These are phyloP conservation scores for Limnanthes douglasii DNA, from an alignment of 345 rosid species.

Conservation along the genomic window DNA sequence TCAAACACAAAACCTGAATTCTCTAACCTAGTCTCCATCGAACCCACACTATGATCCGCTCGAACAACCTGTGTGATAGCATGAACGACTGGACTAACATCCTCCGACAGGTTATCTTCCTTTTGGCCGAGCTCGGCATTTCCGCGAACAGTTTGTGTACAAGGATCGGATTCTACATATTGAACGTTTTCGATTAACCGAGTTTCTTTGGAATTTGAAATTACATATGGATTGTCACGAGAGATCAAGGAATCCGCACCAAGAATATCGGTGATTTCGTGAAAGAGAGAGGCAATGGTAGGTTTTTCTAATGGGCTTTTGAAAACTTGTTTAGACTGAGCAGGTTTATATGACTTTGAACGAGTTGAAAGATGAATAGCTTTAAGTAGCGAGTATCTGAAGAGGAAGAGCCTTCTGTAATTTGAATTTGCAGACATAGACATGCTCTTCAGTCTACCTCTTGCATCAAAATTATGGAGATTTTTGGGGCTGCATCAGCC, in stretches of 20 bases:
- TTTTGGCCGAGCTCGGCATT: conserved; percentile 17
- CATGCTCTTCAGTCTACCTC: no score
- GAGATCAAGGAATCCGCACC: conserved; percentile 23
- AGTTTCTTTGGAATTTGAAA: conserved; percentile 11
- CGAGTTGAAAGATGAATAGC: conserved; percentile 23
- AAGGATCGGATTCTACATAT: neutral
- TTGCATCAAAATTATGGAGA: no score
- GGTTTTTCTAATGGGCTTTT: conserved; percentile 21
- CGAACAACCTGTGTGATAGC: conserved; percentile 38
- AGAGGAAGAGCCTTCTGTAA: no score
- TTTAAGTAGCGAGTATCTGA: no score
- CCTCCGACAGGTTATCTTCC: conserved; percentile 11
- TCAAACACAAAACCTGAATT: conserved; percentile 25
- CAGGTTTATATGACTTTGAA: conserved; percentile 21
- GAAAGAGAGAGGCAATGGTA: conserved; percentile 27
- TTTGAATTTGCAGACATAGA: no score
- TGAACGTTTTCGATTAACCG: neutral
- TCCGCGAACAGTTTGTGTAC: conserved; percentile 33
- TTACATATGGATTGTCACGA: conserved; percentile 13
- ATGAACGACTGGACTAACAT: conserved; percentile 35
- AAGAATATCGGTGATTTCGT: conserved; percentile 38
- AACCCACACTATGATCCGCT: conserved; percentile 14
- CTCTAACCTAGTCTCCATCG: conserved; percentile 57
- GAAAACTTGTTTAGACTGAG: conserved; percentile 8
- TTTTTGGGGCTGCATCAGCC: no score